These are phyloP conservation scores for Scutellaria minor DNA, from an alignment of 257 asterid genomes.

Conservation along the genomic window DNA sequence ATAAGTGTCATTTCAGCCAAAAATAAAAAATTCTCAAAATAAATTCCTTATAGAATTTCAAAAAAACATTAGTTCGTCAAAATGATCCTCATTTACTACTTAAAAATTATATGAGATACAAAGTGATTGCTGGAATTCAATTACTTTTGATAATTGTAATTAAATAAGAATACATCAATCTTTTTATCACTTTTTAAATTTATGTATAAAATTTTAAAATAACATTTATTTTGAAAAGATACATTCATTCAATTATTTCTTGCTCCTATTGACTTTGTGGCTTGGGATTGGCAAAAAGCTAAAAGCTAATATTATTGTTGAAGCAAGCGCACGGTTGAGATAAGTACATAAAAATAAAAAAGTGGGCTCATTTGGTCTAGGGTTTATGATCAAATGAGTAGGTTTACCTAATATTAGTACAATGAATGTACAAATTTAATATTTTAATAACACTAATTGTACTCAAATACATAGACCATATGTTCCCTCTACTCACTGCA, in stretches of 20 bases:
- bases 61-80: too few species aligned
- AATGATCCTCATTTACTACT: too few species aligned
- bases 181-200: neutral
- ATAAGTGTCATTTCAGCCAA: too few species aligned
- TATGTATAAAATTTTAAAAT: too few species aligned
- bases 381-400: constrained; percentile 39
- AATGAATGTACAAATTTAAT: constrained; percentile 17
- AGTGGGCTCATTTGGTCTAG: constrained; percentile 42
- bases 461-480: constrained; percentile 37
- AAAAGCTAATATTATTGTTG: constrained; percentile 28
- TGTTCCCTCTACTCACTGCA: constrained; percentile 49
- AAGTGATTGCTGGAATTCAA: too few species aligned
- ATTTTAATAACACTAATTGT: constrained; percentile 14
- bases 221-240: too few species aligned
- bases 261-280: constrained; percentile 24
- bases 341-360: constrained; percentile 6
- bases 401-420: constrained; percentile 47
- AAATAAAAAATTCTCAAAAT: too few species aligned
- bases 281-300: constrained; percentile 36
- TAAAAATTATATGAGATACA: too few species aligned
- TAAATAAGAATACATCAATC: too few species aligned
- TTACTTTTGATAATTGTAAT: too few species aligned
- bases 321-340: constrained; percentile 43
- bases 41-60: too few species aligned
- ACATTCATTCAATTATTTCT: too few species aligned